phyloP scores from a whole-genome alignment of 164 flowering plant genomes.

The Echeveria elegans region DNA sequence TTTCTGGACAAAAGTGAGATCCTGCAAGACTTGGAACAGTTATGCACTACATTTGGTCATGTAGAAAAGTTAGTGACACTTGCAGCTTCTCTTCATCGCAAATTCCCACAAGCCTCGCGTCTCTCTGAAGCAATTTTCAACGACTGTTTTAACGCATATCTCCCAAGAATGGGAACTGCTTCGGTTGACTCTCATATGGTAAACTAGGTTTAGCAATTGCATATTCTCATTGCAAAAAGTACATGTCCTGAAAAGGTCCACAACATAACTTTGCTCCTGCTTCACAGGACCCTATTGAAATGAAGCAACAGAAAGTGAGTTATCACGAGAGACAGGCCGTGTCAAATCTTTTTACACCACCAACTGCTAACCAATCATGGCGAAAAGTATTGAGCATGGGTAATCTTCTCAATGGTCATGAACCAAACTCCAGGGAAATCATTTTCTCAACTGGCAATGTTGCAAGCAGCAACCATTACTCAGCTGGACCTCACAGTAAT shows the following conservation, averaged over 20 bases:
- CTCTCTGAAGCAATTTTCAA: slow-evolving; percentile 55
- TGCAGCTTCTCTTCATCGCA: slow-evolving; percentile 84
- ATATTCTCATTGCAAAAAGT: background rate
- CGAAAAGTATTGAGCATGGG: slow-evolving; percentile 97
- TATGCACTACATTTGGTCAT: slow-evolving; percentile 59
- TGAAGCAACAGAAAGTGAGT: slow-evolving; percentile 37
- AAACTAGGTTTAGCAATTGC: slow-evolving; percentile 10
- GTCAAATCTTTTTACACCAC: slow-evolving; percentile 55
- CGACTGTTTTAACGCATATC: slow-evolving; percentile 50
- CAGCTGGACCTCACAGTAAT: slow-evolving; percentile 21
- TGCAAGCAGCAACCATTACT: slow-evolving; percentile 41
- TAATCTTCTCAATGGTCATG: slow-evolving; percentile 95
- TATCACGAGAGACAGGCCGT: slow-evolving; percentile 49
- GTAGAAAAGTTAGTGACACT: slow-evolving; percentile 62
- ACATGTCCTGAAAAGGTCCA: no score
- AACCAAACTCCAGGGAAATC: slow-evolving; percentile 74
- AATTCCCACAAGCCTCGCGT: slow-evolving; percentile 57
- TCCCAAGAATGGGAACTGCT: slow-evolving; percentile 61
- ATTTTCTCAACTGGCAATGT: slow-evolving; percentile 49
- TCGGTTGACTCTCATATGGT: slow-evolving; percentile 28
- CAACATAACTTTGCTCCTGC: slow-evolving; percentile 5
- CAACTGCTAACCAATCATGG: slow-evolving; percentile 91
- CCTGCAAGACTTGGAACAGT: slow-evolving; percentile 47
- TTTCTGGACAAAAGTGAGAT: slow-evolving; percentile 27
- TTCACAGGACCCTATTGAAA: slow-evolving; percentile 42